Base-by-base conservation (phyloP, 2,329 filamentous ascomycete genomes). In the Seiridium cupressi region DNA sequence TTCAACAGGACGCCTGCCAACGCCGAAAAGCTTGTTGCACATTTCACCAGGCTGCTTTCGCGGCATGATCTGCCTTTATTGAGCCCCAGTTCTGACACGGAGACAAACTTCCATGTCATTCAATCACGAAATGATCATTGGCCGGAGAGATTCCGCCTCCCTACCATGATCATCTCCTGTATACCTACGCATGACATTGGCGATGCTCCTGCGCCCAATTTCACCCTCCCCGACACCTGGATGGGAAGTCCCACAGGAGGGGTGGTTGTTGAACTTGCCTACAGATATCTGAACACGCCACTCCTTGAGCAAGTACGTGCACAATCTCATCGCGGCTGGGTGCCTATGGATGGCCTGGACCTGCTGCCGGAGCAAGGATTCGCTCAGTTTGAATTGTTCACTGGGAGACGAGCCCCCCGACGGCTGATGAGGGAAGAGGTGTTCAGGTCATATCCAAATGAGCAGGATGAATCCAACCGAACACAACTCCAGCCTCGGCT, bases 381-480 rank as follows among this genome's bases (percentile, higher is more conserved):
- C 73, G 90, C 90, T 1, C 90, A 93, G 67, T 94, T 93, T 68
- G 91, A 94, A 73, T 74, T 93, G 2, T 92, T 93, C 70, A 93
- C 90, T 0, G 90, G 90, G 0, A 80, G 88, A 55, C 82, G 87
- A 66, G 88, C 89, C 8, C 89, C 89, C 6, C 82, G 90, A 34
- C 77, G 85, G 49, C 73, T 90, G 44, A 93, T 94, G 90, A 83
- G 89, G 62, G 79, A 84, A 47, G 87, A 88, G 66, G 86, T 89
- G 10, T 75, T 83, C 60, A 70, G 72, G 55, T 75, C 79, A 1
- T 81, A 81, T 58, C 74, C 75, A 0, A 74, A 74, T 55, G 77
- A 77, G 36, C 74, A 78, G 48, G 77, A 77, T 11, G 71, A 73
- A 48, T 73, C 73, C 1, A 74, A 77, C 61, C 68, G 74, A 36